phyloP scores from a whole-genome alignment of 1,284 basidiomycete species.

The Sporisorium graminicola region DNA sequence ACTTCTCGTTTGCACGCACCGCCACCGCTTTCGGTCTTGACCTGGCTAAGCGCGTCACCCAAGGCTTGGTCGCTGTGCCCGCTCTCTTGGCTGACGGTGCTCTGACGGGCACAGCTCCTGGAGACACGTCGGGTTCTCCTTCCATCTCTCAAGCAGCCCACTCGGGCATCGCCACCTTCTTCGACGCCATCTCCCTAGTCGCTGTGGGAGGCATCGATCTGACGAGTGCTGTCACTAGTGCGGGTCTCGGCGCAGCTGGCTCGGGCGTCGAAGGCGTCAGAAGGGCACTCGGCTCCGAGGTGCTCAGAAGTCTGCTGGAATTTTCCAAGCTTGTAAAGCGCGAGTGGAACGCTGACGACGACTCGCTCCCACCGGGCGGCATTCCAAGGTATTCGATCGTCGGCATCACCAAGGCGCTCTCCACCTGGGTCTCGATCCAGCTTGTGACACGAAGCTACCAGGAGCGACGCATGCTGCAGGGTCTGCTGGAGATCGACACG shows the following conservation, averaged over 20 bases:
- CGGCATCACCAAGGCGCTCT: slow-evolving; percentile 57
- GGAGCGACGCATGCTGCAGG: slow-evolving; percentile 51
- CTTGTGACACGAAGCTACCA: slow-evolving; percentile 56
- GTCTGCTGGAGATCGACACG: slow-evolving; percentile 48
- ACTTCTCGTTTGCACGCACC: slow-evolving; percentile 54
- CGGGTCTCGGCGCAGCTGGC: slow-evolving; percentile 55
- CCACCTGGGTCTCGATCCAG: slow-evolving; percentile 62
- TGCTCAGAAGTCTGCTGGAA: slow-evolving; percentile 49
- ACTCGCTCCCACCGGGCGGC: slow-evolving; percentile 60
- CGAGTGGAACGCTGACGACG: slow-evolving; percentile 58
- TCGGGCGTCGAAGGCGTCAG: slow-evolving; percentile 56
- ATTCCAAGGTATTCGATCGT: slow-evolving; percentile 59
- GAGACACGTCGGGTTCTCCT: slow-evolving; percentile 23
- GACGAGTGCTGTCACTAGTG: slow-evolving; percentile 58
- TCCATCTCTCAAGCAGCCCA: slow-evolving; percentile 46
- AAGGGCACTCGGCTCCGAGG: slow-evolving; percentile 55
- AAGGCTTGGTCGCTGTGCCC: slow-evolving; percentile 55
- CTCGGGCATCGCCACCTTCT: slow-evolving; percentile 57
- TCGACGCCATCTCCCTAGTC: slow-evolving; percentile 56
- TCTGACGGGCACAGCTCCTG: slow-evolving; percentile 46
- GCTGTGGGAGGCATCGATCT: slow-evolving; percentile 62
- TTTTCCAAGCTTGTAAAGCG: slow-evolving; percentile 59
- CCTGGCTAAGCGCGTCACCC: slow-evolving; percentile 60
- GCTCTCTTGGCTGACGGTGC: slow-evolving; percentile 56
- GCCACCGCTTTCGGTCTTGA: slow-evolving; percentile 55